Conservation (phyloP, 2,329 filamentous ascomycete genomes). For the Arachnopeziza araneosa region DNA sequence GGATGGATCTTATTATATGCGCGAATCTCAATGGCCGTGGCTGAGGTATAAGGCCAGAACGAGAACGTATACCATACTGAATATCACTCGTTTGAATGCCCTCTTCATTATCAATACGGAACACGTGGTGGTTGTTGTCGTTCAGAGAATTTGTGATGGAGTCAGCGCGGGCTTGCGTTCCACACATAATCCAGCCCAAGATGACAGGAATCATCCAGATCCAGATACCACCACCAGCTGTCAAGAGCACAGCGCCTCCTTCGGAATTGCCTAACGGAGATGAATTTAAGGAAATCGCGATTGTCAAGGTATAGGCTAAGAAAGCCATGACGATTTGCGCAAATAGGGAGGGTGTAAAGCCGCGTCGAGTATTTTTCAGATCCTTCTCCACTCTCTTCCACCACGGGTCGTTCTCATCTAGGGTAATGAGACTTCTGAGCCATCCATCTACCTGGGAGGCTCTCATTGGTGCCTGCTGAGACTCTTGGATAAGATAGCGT, state of each 20-base stretch:
- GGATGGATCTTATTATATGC: too few species aligned
- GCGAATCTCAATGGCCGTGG: not conserved
- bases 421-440: not conserved
- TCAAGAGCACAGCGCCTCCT: not conserved
- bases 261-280: not conserved
- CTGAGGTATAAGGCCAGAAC: not conserved
- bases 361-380: not conserved
- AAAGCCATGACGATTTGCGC: not conserved
- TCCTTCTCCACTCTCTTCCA: not conserved
- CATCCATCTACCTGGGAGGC: not conserved
- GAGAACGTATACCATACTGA: not conserved
- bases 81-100: not conserved
- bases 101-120: not conserved
- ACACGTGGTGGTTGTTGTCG: not conserved
- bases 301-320: not conserved
- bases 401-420: not conserved
- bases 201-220: not conserved
- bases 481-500: not conserved
- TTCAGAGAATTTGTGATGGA: not conserved
- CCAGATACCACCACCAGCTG: not conserved
- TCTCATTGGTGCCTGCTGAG: not conserved
- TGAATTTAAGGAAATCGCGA: not conserved
- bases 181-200: not conserved
- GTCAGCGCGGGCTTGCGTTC: not conserved
- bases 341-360: not conserved